These are phyloP conservation scores for Sporobolus alterniflorus DNA, from an alignment of 202 grass and related monocot species.

Conservation along the genomic window DNA sequence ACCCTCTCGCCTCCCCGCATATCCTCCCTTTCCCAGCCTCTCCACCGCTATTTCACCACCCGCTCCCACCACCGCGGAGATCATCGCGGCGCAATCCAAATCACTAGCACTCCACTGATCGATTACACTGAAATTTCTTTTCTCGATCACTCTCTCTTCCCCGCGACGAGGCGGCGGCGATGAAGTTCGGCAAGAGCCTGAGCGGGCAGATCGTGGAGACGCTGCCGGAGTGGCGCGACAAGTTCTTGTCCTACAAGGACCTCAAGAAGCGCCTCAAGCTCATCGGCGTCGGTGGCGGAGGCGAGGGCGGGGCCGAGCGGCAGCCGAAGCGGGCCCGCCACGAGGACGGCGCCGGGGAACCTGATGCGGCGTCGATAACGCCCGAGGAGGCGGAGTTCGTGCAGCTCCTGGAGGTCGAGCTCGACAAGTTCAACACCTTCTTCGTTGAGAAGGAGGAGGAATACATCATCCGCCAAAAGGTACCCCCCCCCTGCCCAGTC, in stretches of 20 bases:
- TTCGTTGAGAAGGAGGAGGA: constrained; percentile 98
- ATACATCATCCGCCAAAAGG: constrained; percentile 99
- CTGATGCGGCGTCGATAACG: constrained; percentile 38
- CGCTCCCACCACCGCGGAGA: background rate
- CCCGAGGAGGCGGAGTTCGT: constrained; percentile 84
- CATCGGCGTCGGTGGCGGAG: constrained; percentile 36
- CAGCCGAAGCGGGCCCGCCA: constrained; percentile 64
- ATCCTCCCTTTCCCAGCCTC: constrained; percentile 35
- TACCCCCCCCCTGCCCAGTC: background rate
- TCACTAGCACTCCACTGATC: background rate
- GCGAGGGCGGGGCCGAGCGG: constrained; percentile 24
- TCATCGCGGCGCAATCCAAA: constrained; percentile 23
- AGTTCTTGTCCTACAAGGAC: constrained; percentile 98
- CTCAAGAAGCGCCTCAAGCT: constrained; percentile 93
- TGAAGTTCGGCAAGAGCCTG: constrained; percentile 99
- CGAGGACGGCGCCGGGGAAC: constrained; percentile 36
- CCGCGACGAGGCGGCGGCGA: background rate
- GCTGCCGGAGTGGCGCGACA: constrained; percentile 97
- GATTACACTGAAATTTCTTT: background rate
- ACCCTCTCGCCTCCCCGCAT: constrained; percentile 43
- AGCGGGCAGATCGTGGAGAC: constrained; percentile 98
- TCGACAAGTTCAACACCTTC: constrained; percentile 94
- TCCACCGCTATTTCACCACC: constrained; percentile 44
- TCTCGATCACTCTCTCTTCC: background rate
- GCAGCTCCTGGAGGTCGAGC: constrained; percentile 82